These are phyloP conservation scores for Lactarius quietus DNA, from an alignment of 768 basidiomycete genomes.

Conservation along the genomic window DNA sequence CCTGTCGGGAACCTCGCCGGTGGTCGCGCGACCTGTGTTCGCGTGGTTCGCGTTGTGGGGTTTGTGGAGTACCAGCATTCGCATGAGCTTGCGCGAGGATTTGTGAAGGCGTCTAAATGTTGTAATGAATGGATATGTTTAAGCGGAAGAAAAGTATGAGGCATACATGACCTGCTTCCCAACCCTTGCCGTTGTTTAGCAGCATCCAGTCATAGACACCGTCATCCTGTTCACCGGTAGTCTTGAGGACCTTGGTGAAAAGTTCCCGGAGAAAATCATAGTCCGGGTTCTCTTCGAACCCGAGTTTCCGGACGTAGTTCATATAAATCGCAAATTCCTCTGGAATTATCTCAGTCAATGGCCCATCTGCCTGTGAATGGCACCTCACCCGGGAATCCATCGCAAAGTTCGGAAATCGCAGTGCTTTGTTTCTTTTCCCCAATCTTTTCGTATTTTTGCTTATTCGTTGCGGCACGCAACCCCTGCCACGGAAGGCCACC, in stretches of 20 bases:
- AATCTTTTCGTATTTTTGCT: constrained; percentile 99
- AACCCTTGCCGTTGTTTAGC: constrained; percentile 90
- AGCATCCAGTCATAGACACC: constrained; percentile 96
- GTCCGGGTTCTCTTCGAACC: constrained; percentile 96
- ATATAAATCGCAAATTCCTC: constrained; percentile 99
- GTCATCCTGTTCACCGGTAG: constrained; percentile 83
- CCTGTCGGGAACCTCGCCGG: constrained; percentile 52
- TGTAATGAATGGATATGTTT: not conserved
- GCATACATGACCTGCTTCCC: constrained; percentile 86
- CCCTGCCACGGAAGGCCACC: constrained; percentile 99
- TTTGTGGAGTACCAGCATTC: constrained; percentile 52
- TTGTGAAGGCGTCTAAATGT: constrained; percentile 41
- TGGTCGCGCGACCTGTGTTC: constrained; percentile 44
- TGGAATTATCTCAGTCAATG: constrained; percentile 33
- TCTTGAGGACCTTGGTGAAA: constrained; percentile 89
- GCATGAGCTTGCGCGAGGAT: constrained; percentile 51
- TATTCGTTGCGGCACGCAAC: constrained; percentile 95
- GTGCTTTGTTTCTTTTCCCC: constrained; percentile 99
- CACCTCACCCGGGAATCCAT: constrained; percentile 87
- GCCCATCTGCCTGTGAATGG: not conserved
- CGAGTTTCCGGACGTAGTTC: constrained; percentile 98
- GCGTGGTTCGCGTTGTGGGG: constrained; percentile 54
- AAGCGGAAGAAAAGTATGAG: constrained; percentile 9
- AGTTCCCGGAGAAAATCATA: constrained; percentile 97
- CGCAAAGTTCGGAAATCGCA: constrained; percentile 86